Percentiles rank a stretch among this genome's conserved stretches.
These are phyloP conservation scores for Colletotrichum sp. DNA, from an alignment of 2,329 filamentous ascomycete genomes.

Conservation along the genomic window DNA sequence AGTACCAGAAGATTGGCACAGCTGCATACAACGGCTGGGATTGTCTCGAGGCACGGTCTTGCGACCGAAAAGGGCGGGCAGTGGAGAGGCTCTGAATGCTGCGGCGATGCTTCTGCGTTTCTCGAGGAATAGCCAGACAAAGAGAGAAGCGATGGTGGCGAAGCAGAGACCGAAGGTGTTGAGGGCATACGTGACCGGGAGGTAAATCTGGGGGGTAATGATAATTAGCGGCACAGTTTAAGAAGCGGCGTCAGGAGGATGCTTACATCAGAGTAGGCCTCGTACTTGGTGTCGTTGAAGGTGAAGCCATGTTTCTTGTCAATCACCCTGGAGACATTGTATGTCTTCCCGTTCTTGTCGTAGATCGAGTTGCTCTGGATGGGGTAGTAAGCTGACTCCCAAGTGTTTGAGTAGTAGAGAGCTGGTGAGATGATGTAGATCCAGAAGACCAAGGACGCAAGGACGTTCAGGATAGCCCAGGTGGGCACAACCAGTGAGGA, in stretches of 20 bases:
- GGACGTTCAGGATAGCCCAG: conserved; percentile 53
- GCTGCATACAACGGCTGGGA: conserved; percentile 21
- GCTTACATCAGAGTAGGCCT: conserved; percentile 52
- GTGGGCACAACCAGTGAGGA: conserved; percentile 44
- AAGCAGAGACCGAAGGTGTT: conserved; percentile 59
- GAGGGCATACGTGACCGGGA: conserved; percentile 47
- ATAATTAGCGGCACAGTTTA: not conserved
- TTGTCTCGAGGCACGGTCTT: not conserved
- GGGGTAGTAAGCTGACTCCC: conserved; percentile 57
- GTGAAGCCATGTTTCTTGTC: conserved; percentile 35
- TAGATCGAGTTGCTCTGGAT: conserved; percentile 57
- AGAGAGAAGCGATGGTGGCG: conserved; percentile 48
- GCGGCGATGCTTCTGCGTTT: conserved; percentile 28
- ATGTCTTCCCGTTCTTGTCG: conserved; percentile 54
- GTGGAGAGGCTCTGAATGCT: not conserved
- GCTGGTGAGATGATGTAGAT: conserved; percentile 48
- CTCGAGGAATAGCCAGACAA: conserved; percentile 34
- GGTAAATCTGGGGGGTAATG: conserved; percentile 36
- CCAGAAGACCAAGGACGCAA: conserved; percentile 52
- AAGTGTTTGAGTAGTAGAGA: conserved; percentile 53
- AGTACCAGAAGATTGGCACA: conserved; percentile 32
- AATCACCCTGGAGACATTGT: conserved; percentile 55
- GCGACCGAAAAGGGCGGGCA: not conserved
- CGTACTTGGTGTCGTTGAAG: conserved; percentile 54
- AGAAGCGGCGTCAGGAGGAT: not conserved